A percentile compares a stretch with the other conserved stretches of the same genome.
These are phyloP conservation scores for Chaetoscypha palmicola DNA, from an alignment of 2,329 filamentous ascomycete genomes.

Conservation along the genomic window DNA sequence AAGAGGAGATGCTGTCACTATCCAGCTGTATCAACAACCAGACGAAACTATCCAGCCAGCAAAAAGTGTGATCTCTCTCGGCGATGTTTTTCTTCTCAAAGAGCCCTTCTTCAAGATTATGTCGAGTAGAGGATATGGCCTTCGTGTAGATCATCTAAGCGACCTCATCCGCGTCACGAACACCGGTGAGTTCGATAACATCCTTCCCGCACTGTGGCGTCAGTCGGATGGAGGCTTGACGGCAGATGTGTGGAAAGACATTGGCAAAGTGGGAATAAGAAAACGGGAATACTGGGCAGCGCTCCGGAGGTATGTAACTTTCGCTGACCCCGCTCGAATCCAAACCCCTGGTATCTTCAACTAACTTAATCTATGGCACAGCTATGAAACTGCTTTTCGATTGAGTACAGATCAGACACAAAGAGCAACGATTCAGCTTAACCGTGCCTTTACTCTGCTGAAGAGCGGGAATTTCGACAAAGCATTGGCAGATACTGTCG, in stretches of 20 bases:
- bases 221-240: not conserved
- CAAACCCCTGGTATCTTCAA: not conserved
- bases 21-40: constrained; percentile 38
- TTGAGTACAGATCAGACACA: not conserved
- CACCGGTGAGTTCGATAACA: not conserved
- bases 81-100: constrained; percentile 1
- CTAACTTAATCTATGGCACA: not conserved
- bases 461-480: not conserved
- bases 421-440: not conserved
- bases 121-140: constrained; percentile 29
- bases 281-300: not conserved
- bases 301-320: not conserved
- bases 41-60: not conserved
- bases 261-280: constrained; percentile 17
- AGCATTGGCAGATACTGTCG: constrained; percentile 10
- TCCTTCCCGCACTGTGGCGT: not conserved
- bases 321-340: not conserved
- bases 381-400: not conserved
- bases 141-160: constrained; percentile 22
- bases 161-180: not conserved
- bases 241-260: not conserved
- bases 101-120: constrained; percentile 4
- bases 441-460: not conserved
- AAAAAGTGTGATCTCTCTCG: not conserved
- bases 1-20: constrained; percentile 27